Conservation (phyloP, 345 rosid genomes). For the Theobroma cacao region DNA sequence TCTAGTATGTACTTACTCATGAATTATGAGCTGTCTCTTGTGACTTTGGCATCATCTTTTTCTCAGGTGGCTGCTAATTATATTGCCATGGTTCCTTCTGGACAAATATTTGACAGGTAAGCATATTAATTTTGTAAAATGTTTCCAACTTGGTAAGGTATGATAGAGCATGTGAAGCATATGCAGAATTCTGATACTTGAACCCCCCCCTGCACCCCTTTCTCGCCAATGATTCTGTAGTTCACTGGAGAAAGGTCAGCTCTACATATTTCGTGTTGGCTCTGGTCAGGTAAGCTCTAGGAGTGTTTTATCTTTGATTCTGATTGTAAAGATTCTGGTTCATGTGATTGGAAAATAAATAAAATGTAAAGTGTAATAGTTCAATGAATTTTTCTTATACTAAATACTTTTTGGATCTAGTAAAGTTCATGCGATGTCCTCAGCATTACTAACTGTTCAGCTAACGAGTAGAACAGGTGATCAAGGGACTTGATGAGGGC, state of each 20-base stretch:
- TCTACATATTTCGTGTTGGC: conserved; percentile 84
- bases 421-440: background rate
- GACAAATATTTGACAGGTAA: conserved; percentile 92
- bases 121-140: background rate
- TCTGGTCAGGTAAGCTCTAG: conserved; percentile 71
- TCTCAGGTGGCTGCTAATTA: conserved; percentile 88
- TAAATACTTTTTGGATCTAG: too few relatives aligned
- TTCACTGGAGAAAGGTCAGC: conserved; percentile 83
- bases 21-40: background rate
- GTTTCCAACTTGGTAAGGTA: background rate
- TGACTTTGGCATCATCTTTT: background rate
- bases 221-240: conserved; percentile 37
- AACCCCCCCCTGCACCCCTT: background rate
- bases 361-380: background rate
- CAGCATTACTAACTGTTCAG: background rate
- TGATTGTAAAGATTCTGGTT: background rate
- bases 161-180: background rate
- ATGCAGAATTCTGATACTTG: background rate
- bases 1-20: background rate
- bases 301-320: background rate
- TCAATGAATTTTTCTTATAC: background rate
- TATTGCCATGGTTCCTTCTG: conserved; percentile 96
- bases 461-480: conserved; percentile 55
- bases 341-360: background rate
- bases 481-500: conserved; percentile 97